Conservation (phyloP, 345 rosid genomes). For the Kernera saxatilis region DNA sequence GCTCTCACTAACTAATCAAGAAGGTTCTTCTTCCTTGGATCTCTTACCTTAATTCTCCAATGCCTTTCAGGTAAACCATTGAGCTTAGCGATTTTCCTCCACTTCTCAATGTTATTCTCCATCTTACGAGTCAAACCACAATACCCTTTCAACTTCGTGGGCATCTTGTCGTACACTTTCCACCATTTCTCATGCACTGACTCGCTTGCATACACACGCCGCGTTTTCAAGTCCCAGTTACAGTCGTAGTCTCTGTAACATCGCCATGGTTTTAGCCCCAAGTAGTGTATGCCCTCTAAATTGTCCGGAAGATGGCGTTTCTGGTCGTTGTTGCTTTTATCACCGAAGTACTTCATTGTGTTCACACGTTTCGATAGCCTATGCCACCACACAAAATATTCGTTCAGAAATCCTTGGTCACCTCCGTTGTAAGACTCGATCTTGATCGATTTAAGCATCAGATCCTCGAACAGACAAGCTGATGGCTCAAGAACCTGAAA, state of each 20-base stretch:
- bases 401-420: constrained; percentile 86
- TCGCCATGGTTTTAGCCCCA: constrained; percentile 90
- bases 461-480: constrained; percentile 46
- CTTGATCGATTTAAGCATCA: constrained; percentile 40
- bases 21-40: constrained; percentile 42
- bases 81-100: constrained; percentile 48
- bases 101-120: constrained; percentile 41
- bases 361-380: constrained; percentile 53
- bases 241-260: constrained; percentile 92
- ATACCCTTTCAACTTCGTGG: constrained; percentile 40
- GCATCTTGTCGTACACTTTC: constrained; percentile 67
- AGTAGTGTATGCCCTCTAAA: constrained; percentile 50
- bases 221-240: constrained; percentile 59
- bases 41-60: constrained; percentile 54
- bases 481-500: constrained; percentile 64
- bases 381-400: constrained; percentile 84
- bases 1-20: background rate
- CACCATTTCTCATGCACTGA: constrained; percentile 64
- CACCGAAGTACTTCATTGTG: constrained; percentile 41
- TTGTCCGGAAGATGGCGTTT: background rate
- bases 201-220: constrained; percentile 58
- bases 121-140: constrained; percentile 44
- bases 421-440: constrained; percentile 73
- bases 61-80: constrained; percentile 41
- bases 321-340: background rate